phyloP scores from a whole-genome alignment of 129 eudicot genomes.

The Flaveria trinervia region DNA sequence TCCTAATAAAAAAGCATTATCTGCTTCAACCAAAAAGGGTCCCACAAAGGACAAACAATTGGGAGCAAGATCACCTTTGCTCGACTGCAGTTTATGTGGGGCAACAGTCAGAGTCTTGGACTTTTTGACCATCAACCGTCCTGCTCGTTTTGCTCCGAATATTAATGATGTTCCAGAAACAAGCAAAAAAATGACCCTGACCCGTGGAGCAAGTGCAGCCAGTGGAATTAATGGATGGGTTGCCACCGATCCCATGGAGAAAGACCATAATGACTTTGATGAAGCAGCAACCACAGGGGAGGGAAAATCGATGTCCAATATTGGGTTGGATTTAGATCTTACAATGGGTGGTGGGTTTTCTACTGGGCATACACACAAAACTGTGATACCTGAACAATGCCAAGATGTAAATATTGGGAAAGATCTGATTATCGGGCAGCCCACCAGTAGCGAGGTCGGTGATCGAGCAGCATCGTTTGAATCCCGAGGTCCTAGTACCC shows the following conservation, averaged over 20 bases:
- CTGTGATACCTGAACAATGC: conserved; percentile 46
- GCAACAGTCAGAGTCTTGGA: conserved; percentile 90
- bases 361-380: conserved; percentile 43
- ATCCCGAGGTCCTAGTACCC: conserved; percentile 89
- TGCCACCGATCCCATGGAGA: conserved; percentile 59
- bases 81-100: conserved; percentile 94
- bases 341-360: conserved; percentile 72
- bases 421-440: conserved; percentile 71
- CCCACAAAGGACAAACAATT: conserved; percentile 36
- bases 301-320: conserved; percentile 62
- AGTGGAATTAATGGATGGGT: conserved; percentile 94
- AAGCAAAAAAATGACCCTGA: conserved; percentile 67
- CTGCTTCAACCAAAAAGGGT: conserved; percentile 48
- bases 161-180: conserved; percentile 73
- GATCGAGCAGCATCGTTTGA: conserved; percentile 91
- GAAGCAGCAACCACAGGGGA: conserved; percentile 70
- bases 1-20: conserved; percentile 65
- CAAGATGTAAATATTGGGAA: conserved; percentile 60
- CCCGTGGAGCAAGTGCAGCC: conserved; percentile 90
- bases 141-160: conserved; percentile 64
- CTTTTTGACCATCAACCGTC: conserved; percentile 73
- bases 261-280: conserved; percentile 61
- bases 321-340: conserved; percentile 70
- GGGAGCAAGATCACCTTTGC: conserved; percentile 73
- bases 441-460: conserved; percentile 87